A percentile compares a stretch with the other conserved stretches of the same genome.
Conservation (phyloP, 352 stramenopile species). For the Pythium rhizo-oryzae region DNA sequence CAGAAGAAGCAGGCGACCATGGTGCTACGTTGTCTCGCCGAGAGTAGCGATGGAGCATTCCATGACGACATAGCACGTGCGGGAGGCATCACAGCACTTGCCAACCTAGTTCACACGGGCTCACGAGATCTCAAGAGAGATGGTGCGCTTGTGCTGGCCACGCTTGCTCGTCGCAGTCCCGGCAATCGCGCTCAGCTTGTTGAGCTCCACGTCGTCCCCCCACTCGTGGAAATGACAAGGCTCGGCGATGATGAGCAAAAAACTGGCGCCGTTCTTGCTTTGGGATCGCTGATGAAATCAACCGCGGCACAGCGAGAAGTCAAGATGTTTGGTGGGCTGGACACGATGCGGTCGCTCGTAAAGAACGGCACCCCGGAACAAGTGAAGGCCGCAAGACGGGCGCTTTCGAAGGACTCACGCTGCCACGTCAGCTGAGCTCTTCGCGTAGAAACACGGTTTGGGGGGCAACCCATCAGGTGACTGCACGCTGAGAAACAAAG, state of each 20-base stretch:
- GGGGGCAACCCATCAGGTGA: too few relatives aligned
- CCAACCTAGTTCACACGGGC: neutral
- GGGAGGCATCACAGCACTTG: neutral
- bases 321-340: neutral
- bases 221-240: neutral
- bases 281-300: neutral
- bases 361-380: neutral
- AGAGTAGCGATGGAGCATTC: neutral
- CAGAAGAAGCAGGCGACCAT: neutral
- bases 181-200: neutral
- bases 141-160: neutral
- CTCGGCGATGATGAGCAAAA: neutral
- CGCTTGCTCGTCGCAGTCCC: neutral
- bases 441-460: too few relatives aligned
- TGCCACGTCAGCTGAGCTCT: conserved; percentile 2
- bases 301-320: neutral
- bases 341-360: neutral
- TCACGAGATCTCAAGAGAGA: neutral
- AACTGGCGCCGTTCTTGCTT: neutral
- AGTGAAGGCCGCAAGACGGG: neutral
- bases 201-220: neutral
- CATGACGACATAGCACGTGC: neutral
- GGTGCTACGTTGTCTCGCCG: neutral
- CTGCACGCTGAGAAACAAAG: too few relatives aligned
- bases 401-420: neutral